Conservation (phyloP, 371 early-diverging fungal genomes). For the Mortierella sp. region DNA sequence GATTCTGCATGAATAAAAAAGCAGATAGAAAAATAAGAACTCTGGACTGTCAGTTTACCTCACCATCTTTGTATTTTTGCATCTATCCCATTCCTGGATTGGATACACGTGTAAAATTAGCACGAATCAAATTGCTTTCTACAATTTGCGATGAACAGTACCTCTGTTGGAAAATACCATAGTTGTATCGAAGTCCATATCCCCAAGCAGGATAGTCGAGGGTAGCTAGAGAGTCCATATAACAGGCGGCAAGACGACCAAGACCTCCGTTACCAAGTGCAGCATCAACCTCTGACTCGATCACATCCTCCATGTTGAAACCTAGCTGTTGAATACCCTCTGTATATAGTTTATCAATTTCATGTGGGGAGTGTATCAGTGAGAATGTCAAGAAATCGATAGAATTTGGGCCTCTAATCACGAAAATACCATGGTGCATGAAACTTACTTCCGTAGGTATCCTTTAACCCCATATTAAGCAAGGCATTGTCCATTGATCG, state of each 20-base stretch:
- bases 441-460: slow-evolving; percentile 67
- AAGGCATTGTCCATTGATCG: slow-evolving; percentile 95
- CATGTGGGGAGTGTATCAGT: too few species aligned
- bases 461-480: slow-evolving; percentile 83
- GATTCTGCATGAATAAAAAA: slow-evolving; percentile 62
- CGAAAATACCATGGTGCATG: not conserved
- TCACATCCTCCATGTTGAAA: slow-evolving; percentile 87
- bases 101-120: slow-evolving; percentile 1
- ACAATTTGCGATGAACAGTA: slow-evolving; percentile 4
- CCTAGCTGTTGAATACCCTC: slow-evolving; percentile 78
- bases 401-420: not conserved
- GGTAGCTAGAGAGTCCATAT: slow-evolving; percentile 92
- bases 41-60: not conserved
- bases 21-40: not conserved
- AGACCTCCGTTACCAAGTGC: slow-evolving; percentile 96
- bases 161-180: slow-evolving; percentile 96
- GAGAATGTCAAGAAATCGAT: not conserved
- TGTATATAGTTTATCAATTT: too few species aligned
- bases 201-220: slow-evolving; percentile 92
- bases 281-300: slow-evolving; percentile 92
- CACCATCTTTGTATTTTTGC: too few species aligned
- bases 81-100: not conserved
- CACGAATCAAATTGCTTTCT: not conserved
- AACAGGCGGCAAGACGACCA: slow-evolving; percentile 91
- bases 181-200: slow-evolving; percentile 89